Percentiles rank a stretch among this genome's conserved stretches.
Conservation (phyloP, 2,329 filamentous ascomycete genomes). For the Hymenoscyphus salicellus region DNA sequence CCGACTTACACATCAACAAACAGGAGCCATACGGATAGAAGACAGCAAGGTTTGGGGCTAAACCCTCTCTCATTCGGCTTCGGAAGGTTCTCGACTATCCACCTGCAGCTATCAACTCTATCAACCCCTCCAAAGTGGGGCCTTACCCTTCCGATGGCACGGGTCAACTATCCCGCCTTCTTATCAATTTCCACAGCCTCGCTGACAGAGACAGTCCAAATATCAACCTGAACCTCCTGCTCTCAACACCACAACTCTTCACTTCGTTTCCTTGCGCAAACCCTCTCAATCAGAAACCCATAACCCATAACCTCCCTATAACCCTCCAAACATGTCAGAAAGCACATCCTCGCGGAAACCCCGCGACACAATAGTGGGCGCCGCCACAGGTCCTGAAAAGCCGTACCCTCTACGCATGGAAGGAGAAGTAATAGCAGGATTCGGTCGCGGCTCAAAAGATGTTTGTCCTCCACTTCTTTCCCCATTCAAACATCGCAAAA, state of each 20-base stretch:
- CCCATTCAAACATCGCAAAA: not conserved
- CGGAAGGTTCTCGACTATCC: no score
- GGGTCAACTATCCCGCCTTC: not conserved
- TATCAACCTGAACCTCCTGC: not conserved
- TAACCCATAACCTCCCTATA: not conserved
- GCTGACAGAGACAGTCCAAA: not conserved
- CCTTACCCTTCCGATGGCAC: not conserved
- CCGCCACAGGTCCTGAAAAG: slow-evolving; percentile 66
- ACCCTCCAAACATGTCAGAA: slow-evolving; percentile 16
- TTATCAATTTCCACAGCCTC: not conserved
- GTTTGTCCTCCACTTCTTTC: slow-evolving; percentile 43
- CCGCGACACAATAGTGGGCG: slow-evolving; percentile 70
- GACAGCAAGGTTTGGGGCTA: no score
- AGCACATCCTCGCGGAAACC: slow-evolving; percentile 27
- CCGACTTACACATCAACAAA: no score
- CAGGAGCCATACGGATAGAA: no score
- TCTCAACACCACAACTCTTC: not conserved
- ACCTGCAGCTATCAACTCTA: no score
- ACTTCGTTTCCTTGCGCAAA: not conserved
- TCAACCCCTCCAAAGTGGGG: not conserved
- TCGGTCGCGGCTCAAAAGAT: slow-evolving; percentile 90
- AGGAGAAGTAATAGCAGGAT: slow-evolving; percentile 86
- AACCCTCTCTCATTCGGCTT: no score
- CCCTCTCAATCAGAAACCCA: not conserved
- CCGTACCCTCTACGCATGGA: slow-evolving; percentile 83